Base-by-base conservation (phyloP, 768 basidiomycete species). In the Coprinopsis cinerea region DNA sequence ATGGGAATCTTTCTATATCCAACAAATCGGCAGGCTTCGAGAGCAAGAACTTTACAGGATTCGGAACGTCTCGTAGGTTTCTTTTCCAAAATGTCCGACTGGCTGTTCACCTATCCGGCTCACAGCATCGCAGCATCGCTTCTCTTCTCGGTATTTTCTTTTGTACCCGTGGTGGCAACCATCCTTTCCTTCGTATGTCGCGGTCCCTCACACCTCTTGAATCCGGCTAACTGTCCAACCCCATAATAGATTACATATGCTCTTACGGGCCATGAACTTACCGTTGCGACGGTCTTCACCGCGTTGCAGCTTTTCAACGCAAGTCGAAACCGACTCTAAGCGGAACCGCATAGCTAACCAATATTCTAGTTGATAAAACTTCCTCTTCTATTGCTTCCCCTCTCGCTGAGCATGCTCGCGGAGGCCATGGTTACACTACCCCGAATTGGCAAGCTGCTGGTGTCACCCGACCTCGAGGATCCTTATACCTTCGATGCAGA, bases 171-270 rank as follows among this genome's bases (percentile, higher is more conserved):
- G 7, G 53, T 78, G n/a, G 74, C 77, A 3, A 67, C 76, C 3
- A 66, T 82, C 40, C 55, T 79, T 43, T 70, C 76, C 18, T 77
- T 79, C 55, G 80, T 81, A 47, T 49, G 77, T 66, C 18, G 22
- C 18, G 7, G 26, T 41, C 25, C 27, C n/a, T 48, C 20, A 15
- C 27, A 17, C 32, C 14, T 32, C 30, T 7, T 25, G 4, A 20
- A 20, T 3, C 28, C 24, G 34, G 34, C n/a, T 23, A 59, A 30
- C 36, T 39, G n/a, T 11, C 25, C 3, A 27, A 24, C n/a, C 35
- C 14, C 37, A n/a, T n/a, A n/a, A 1, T 59, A 85, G 77, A 78
- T 87, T 53, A 82, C 82, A 0, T 87, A 85, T 56, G 69, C 73
- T 2, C 61, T 85, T 15, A 77, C 66, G 23, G 79, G 79, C 7